These are phyloP conservation scores for Cardamine resedifolia DNA, from an alignment of 345 rosid species.

Conservation along the genomic window DNA sequence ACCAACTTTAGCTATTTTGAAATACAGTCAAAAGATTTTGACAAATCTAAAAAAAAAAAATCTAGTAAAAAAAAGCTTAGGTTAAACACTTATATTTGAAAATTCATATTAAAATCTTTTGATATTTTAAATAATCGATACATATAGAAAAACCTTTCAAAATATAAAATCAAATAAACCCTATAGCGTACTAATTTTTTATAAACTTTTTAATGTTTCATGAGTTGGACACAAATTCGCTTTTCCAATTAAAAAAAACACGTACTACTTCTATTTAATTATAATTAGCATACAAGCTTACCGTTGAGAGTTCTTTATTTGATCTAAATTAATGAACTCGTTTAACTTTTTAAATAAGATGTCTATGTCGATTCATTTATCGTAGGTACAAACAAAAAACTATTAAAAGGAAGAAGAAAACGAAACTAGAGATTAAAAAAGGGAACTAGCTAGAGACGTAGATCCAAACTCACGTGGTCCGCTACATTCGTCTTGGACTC, in stretches of 20 bases:
- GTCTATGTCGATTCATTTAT: neutral
- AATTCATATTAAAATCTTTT: neutral
- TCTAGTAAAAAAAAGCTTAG: neutral
- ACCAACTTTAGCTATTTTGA: neutral
- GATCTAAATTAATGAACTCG: conserved; percentile 21
- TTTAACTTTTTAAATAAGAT: conserved; percentile 7
- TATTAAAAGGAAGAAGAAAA: neutral
- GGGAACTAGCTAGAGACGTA: conserved; percentile 33
- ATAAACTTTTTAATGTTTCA: neutral
- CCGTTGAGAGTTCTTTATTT: conserved; percentile 3
- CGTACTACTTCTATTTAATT: neutral
- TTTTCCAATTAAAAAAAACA: neutral
- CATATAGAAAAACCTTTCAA: neutral
- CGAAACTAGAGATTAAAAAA: neutral
- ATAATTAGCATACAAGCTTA: neutral
- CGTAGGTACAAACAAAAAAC: neutral
- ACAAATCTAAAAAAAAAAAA: too few species aligned
- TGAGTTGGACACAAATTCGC: neutral
- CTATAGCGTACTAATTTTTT: neutral
- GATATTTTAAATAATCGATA: neutral
- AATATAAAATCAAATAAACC: neutral
- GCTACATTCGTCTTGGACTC: conserved; percentile 31
- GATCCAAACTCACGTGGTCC: conserved; percentile 44
- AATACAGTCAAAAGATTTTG: neutral
- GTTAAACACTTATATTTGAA: neutral